These are phyloP conservation scores for Cyclanthera cordifolia DNA, from an alignment of 306 rosid species.

Conservation along the genomic window DNA sequence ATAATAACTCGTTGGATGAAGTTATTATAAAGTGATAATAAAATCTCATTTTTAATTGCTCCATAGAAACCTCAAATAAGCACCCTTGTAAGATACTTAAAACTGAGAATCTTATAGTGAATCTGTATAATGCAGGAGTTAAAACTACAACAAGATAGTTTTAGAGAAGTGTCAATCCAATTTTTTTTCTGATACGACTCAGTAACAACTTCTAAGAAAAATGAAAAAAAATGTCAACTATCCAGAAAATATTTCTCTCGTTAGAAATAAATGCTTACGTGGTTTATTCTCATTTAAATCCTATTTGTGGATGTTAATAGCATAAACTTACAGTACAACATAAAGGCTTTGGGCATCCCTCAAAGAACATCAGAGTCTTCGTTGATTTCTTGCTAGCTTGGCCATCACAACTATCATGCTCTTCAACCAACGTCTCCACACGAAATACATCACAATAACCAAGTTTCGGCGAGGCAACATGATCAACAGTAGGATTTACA, in stretches of 20 bases:
- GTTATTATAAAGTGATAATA: too few relatives aligned
- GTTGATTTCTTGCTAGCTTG: conserved; percentile 56
- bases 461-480: conserved; percentile 64
- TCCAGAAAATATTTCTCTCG: not conserved
- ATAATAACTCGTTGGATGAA: too few relatives aligned
- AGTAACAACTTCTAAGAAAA: not conserved
- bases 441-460: conserved; percentile 79
- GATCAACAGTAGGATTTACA: conserved; percentile 72
- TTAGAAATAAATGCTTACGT: not conserved
- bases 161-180: not conserved
- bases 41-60: too few relatives aligned
- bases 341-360: conserved; percentile 96
- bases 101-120: not conserved
- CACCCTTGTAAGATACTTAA: too few relatives aligned
- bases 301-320: not conserved
- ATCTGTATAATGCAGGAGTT: not conserved
- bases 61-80: too few relatives aligned
- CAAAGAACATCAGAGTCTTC: conserved; percentile 92
- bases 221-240: not conserved
- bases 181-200: not conserved
- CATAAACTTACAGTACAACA: conserved; percentile 79
- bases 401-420: conserved; percentile 43
- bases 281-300: not conserved
- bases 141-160: not conserved
- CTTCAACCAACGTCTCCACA: conserved; percentile 74